These are phyloP conservation scores for Penicillium flavigenum DNA, from an alignment of 495 filamentous ascomycete species.

Conservation along the genomic window DNA sequence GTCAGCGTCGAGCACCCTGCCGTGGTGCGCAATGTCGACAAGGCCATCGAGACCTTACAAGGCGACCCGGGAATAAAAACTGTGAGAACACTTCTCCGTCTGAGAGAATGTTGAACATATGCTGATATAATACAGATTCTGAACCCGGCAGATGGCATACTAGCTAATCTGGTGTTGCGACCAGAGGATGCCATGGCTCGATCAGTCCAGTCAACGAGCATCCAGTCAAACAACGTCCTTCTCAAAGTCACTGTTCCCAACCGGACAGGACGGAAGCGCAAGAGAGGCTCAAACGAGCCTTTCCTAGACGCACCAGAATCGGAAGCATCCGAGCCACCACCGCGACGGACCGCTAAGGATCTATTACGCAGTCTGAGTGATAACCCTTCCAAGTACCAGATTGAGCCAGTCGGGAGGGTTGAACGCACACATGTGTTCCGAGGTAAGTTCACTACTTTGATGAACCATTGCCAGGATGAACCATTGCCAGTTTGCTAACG, in stretches of 20 bases:
- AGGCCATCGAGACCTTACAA: conserved; percentile 76
- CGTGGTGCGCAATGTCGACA: conserved; percentile 77
- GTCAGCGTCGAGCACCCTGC: conserved; percentile 86
- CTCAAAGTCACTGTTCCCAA: conserved; percentile 86
- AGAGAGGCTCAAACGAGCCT: conserved; percentile 66
- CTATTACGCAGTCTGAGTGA: conserved; percentile 68
- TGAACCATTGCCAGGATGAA: too few relatives aligned
- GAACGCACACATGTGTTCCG: conserved; percentile 84
- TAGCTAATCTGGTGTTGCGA: conserved; percentile 63
- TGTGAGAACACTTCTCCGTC: conserved; percentile 41
- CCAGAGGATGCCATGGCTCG: conserved; percentile 75
- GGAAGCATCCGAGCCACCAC: conserved; percentile 7
- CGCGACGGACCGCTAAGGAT: conserved; percentile 34
- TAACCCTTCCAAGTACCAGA: conserved; percentile 64
- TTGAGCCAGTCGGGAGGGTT: conserved; percentile 72
- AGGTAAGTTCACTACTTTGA: conserved; percentile 40
- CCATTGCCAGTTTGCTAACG: conserved; percentile 1
- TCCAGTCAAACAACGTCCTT: conserved; percentile 73
- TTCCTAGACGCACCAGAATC: conserved; percentile 42
- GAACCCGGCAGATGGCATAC: conserved; percentile 38
- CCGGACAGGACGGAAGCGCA: conserved; percentile 79
- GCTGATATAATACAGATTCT: conserved; percentile 40
- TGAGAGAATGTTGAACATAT: neutral
- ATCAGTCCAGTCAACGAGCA: conserved; percentile 68
- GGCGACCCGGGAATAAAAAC: conserved; percentile 61